Conservation (phyloP, 805 yeast genomes). For the Candida tallmaniae region DNA sequence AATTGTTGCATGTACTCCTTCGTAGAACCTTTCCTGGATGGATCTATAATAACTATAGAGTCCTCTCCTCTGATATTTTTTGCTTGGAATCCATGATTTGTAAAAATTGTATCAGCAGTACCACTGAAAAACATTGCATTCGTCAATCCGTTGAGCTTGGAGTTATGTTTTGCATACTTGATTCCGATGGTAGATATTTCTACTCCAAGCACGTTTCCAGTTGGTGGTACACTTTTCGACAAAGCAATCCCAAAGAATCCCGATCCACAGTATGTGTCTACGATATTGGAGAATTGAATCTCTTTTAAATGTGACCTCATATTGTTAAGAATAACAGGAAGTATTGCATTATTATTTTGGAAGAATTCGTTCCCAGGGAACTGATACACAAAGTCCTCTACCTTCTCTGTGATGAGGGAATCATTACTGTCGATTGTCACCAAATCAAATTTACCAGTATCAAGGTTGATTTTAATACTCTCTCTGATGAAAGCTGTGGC, state of each 20-base stretch:
- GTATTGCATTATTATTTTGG: conserved; percentile 33
- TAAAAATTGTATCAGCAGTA: conserved; percentile 33
- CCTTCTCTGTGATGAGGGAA: conserved; percentile 30
- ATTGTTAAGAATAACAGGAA: conserved; percentile 31
- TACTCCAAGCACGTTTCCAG: conserved; percentile 38
- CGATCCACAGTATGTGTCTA: conserved; percentile 45
- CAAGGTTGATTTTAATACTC: conserved; percentile 22
- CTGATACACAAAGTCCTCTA: conserved; percentile 32
- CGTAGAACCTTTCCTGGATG: conserved; percentile 41
- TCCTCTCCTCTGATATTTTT: conserved; percentile 27
- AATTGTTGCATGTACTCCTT: conserved; percentile 31
- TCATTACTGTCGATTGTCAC: conserved; percentile 23
- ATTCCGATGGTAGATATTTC: conserved; percentile 33
- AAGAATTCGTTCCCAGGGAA: conserved; percentile 38
- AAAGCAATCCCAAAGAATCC: conserved; percentile 42
- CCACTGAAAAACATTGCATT: conserved; percentile 33
- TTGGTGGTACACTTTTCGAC: conserved; percentile 18
- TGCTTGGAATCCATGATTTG: conserved; percentile 17
- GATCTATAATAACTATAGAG: conserved; percentile 39
- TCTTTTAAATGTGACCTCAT: conserved; percentile 18
- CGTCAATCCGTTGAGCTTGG: conserved; percentile 32
- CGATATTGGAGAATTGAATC: conserved; percentile 19
- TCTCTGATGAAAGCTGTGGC: conserved; percentile 28
- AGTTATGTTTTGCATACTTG: conserved; percentile 35
- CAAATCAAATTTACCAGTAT: conserved; percentile 24